Conservation (phyloP, 345 rosid genomes). For the Chamaenerion angustifolium region DNA sequence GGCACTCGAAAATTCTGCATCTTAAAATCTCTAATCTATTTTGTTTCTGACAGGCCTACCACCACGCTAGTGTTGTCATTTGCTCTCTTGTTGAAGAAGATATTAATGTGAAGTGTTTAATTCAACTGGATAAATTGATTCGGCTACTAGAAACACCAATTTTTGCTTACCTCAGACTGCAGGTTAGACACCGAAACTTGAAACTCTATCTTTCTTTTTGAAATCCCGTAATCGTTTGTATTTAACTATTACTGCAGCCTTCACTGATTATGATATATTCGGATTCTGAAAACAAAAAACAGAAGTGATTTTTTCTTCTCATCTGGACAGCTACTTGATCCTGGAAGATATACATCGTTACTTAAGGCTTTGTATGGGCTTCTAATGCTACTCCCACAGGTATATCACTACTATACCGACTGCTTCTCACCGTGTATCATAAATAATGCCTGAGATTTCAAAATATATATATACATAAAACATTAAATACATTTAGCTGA, state of each 20-base stretch:
- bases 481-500: no score
- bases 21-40: neutral
- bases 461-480: no score
- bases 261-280: neutral
- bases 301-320: constrained; percentile 6
- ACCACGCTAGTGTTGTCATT: constrained; percentile 84
- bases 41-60: constrained; percentile 57
- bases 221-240: neutral
- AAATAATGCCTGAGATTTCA: no score
- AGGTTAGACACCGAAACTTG: constrained; percentile 32
- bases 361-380: constrained; percentile 90
- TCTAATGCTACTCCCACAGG: constrained; percentile 99
- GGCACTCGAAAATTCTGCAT: neutral
- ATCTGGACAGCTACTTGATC: constrained; percentile 76
- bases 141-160: constrained; percentile 93
- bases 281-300: neutral
- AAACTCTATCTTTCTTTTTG: neutral
- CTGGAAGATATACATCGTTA: constrained; percentile 79
- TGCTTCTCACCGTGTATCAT: neutral
- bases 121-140: constrained; percentile 96
- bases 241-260: neutral
- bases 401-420: constrained; percentile 7
- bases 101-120: constrained; percentile 77
- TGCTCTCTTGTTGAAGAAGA: constrained; percentile 95
- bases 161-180: constrained; percentile 95